A percentile compares a stretch with the other conserved stretches of the same genome.
Conservation (phyloP, 2,329 filamentous ascomycete genomes). For the Trichoderma atroviride region DNA sequence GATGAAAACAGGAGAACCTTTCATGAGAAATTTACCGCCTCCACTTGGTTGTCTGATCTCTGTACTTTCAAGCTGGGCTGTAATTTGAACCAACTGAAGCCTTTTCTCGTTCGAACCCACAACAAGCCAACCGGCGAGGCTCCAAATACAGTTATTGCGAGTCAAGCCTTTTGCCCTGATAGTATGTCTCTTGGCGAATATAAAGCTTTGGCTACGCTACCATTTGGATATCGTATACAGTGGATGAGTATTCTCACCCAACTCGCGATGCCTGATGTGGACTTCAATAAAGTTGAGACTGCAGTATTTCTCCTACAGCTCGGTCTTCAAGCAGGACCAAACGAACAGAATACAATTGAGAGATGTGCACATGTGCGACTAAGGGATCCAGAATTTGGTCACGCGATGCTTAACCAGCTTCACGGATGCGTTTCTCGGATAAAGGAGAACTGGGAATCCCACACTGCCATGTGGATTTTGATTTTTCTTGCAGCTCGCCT, state of each 20-base stretch:
- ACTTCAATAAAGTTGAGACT: slow-evolving; percentile 33
- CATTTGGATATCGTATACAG: slow-evolving; percentile 28
- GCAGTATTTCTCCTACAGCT: slow-evolving; percentile 8
- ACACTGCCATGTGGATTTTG: slow-evolving; percentile 29
- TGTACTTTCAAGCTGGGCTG: neutral
- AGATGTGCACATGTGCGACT: neutral
- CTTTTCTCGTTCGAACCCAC: neutral
- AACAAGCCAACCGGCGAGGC: neutral
- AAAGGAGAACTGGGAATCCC: slow-evolving; percentile 33
- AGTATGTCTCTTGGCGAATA: slow-evolving; percentile 7
- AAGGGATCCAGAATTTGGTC: neutral
- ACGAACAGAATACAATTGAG: neutral
- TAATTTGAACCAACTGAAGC: neutral
- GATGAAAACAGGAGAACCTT: neutral
- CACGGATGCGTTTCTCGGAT: slow-evolving; percentile 22
- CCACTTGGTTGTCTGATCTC: neutral
- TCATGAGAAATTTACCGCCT: neutral
- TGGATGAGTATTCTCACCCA: slow-evolving; percentile 32
- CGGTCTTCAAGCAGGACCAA: neutral
- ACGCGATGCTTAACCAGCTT: neutral
- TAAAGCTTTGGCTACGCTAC: slow-evolving; percentile 25
- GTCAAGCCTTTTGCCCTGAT: neutral
- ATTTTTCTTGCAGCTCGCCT: slow-evolving; percentile 30
- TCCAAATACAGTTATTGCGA: slow-evolving; percentile 4
- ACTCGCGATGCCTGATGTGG: slow-evolving; percentile 32